Evolutionary conservation across 345 rosid genomes (phyloP), one percentile per base, ranked within the genome.

Genomic region (Eucalyptus sp.): DNA sequence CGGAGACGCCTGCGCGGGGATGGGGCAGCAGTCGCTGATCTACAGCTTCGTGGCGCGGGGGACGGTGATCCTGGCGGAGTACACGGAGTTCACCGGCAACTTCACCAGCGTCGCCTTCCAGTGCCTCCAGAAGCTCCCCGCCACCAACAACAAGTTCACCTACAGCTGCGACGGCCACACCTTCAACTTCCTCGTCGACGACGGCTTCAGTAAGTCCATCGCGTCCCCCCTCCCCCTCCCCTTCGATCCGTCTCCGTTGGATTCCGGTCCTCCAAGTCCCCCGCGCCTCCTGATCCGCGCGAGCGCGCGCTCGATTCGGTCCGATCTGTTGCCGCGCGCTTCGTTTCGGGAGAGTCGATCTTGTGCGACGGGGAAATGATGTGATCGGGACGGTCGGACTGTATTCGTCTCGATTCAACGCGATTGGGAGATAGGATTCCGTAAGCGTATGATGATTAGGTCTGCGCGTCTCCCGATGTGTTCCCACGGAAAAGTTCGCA

Each of bases 121-220:
- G 91, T 95, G 97, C 89, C 97, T 95, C 50, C 95, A 94, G 87
- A 95, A 95, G 66, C 95, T 95, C 86, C 97, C 97, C 51, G 93
- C 97, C 88, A 92, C 93, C 12, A 94, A 92, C 83, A 93, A 93
- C 91, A 95, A 93, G 92, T 95, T 94, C 91, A 95, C 96, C 25
- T 95, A 94, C 90, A 92, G 90, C 88, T 95, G 97, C 93, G 97
- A 95, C 62, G 97, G 94, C 81, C 97, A 95, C 89, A 95, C 97
- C 20, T 94, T 94, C 88, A 95, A 94, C 91, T 95, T 94, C 92
- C 97, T 95, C 76, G 96, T 91, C 89, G 94, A 93, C 18, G 91
- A 91, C 86, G 96, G 96, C 88, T 94, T 93, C 94, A 92, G 97
- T 95, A 91, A 90, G 86, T 92, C 37, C 89, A 31, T 24, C 25